Base-by-base conservation (phyloP, 495 filamentous ascomycete species). In the Tuber aestivum region DNA sequence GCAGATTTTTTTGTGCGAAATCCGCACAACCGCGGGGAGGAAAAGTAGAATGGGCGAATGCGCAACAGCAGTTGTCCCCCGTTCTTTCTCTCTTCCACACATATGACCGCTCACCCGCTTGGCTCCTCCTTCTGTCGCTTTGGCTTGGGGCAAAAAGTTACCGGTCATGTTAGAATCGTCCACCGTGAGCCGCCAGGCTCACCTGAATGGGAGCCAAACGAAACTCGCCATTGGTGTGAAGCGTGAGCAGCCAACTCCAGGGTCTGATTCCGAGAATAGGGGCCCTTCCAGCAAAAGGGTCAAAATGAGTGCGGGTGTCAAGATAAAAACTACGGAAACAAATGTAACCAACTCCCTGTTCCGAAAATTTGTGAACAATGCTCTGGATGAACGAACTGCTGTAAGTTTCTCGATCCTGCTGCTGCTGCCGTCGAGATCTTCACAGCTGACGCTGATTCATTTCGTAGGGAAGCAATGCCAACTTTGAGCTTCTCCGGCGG, bases 341-440 rank as follows among this genome's bases (percentile, higher is more conserved):
- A 72, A 48, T 32, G 10, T 38, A 35, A 70, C 78, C 27, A 79
- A 65, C 41, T 40, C 42, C 32, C 74, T 82, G 41, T 82, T 82
- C 37, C 75, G 73, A 61, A 82, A 80, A 68, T 82, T 82, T 50
- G 81, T 82, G 20, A 73, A 42, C 44, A 82, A 82, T 41, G 81
- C 80, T 21, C 61, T 83, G 21, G 75, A 78, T 72, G 82, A 83
- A 76, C 72, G 80, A 42, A 75, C 79, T 68, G 73, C 70, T 72
- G 81, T 83, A 72, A 48, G 76, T 73, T 32, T 69, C 70, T 74
- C 70, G 32, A 72, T 35, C 65, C 50, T 68, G 35, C 16, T 44
- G 14, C 40, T 44, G 71, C 72, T 41, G 45, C 48, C 68, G 70
- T 69, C 41, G 72, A 70, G 50, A 27, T 44, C 27, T 72, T 78